Conservation (phyloP, 2,329 filamentous ascomycete species). For the Cordyceps fumosorosea region DNA sequence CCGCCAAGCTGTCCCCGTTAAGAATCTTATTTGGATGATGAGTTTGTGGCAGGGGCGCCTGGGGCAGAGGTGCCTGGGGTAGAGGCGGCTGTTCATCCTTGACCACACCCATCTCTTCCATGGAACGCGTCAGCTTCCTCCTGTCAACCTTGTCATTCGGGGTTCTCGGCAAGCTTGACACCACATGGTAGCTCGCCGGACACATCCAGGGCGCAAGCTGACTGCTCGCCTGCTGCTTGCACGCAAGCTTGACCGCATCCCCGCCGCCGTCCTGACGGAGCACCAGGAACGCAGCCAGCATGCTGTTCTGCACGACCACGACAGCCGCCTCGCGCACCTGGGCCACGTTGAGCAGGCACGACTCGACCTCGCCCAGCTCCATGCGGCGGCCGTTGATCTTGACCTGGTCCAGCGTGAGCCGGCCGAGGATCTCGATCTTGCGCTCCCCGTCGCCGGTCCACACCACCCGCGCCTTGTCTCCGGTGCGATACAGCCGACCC, state of each 20-base stretch:
- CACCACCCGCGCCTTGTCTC: background rate
- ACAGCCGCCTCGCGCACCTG: constrained; percentile 34
- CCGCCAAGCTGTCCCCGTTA: too few species aligned
- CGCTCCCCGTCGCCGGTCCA: background rate
- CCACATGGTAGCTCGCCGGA: background rate
- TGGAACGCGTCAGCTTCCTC: background rate
- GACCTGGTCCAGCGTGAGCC: background rate
- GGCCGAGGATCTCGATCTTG: constrained; percentile 2
- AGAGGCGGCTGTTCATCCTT: background rate
- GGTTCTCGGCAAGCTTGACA: background rate
- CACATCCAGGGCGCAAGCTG: constrained; percentile 9
- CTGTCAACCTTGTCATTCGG: constrained; percentile 8
- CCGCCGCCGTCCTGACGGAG: background rate
- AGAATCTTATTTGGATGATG: too few species aligned
- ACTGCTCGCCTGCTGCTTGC: background rate
- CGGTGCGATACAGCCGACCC: background rate
- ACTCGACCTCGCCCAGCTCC: background rate
- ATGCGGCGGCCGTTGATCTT: constrained; percentile 7
- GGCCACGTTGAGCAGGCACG: background rate
- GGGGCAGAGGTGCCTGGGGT: background rate
- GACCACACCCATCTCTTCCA: background rate
- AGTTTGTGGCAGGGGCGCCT: too few species aligned
- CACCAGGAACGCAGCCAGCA: background rate
- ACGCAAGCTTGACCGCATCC: background rate
- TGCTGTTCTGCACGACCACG: constrained; percentile 33